Evolutionary conservation across 106 monocot species (phyloP).

Genomic region (Dactylorhiza incarnata): DNA sequence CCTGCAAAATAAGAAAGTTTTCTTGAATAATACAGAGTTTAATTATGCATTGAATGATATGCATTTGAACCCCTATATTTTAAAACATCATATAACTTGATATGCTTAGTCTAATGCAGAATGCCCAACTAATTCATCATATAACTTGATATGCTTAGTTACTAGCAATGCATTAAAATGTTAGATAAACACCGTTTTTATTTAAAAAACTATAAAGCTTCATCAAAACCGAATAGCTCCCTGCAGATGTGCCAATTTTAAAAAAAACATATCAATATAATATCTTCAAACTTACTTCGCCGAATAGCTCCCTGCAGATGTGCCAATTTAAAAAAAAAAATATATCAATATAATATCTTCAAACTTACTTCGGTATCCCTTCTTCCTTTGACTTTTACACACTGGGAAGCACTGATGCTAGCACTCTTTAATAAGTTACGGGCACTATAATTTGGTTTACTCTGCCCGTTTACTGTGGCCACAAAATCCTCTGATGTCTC

Average conservation of each 20-base stretch:
- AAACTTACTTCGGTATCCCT: not conserved
- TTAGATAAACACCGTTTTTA: too few species aligned
- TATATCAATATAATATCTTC: not conserved
- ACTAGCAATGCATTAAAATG: too few species aligned
- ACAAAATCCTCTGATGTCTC: slow-evolving; percentile 24
- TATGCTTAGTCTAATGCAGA: too few species aligned
- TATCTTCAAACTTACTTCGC: not conserved
- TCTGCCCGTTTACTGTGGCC: slow-evolving; percentile 31
- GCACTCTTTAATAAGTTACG: slow-evolving; percentile 79
- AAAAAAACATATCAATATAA: not conserved
- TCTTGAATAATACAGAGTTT: too few species aligned
- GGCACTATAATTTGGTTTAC: slow-evolving; percentile 41
- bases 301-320: not conserved
- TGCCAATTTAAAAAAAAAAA: too few species aligned
- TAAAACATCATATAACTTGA: too few species aligned
- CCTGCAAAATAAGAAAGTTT: too few species aligned
- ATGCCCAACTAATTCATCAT: too few species aligned
- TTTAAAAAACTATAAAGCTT: not conserved
- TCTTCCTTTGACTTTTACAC: slow-evolving; percentile 38
- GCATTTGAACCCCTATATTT: too few species aligned
- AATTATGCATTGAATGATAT: too few species aligned
- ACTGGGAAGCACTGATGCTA: slow-evolving; percentile 82
- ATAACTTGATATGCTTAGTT: too few species aligned
- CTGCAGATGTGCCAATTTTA: not conserved
- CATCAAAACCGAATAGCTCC: not conserved